A percentile compares a stretch with the other conserved stretches of the same genome.
Conservation (phyloP, 208 protist species). For the Crithidia acanthocephali region DNA sequence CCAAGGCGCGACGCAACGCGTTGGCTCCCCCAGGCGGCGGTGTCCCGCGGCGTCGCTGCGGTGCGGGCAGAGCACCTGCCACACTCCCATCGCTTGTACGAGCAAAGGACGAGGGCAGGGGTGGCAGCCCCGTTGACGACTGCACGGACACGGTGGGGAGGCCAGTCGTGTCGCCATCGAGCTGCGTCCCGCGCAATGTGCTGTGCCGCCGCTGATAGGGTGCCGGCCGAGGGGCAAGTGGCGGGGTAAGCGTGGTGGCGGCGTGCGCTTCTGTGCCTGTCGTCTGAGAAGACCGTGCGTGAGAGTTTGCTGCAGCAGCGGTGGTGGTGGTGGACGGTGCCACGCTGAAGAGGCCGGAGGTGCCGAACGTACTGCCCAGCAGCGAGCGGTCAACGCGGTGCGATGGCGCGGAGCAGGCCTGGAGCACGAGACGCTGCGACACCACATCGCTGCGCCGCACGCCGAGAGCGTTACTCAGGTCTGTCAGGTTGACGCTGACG, state of each 20-base stretch:
- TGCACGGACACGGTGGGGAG: background rate
- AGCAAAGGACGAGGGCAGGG: background rate
- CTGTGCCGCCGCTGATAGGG: conserved; percentile 25
- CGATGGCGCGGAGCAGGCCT: conserved; percentile 24
- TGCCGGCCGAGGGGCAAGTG: background rate
- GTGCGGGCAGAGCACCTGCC: background rate
- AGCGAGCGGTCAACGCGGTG: conserved; percentile 9
- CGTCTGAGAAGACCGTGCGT: too few relatives aligned
- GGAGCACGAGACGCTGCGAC: conserved; percentile 24
- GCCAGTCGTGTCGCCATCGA: background rate
- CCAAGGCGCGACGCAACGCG: conserved; percentile 10
- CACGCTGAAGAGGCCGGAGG: background rate
- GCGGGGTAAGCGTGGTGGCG: background rate
- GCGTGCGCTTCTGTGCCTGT: background rate
- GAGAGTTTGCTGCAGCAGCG: background rate
- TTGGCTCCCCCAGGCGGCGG: conserved; percentile 5
- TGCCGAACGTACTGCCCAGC: conserved; percentile 4
- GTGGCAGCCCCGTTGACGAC: background rate
- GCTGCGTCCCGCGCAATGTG: conserved; percentile 24
- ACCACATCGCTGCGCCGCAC: conserved; percentile 26
- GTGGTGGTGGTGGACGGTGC: background rate
- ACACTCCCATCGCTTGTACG: too few relatives aligned
- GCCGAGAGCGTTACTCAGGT: conserved; percentile 30
- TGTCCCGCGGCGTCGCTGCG: background rate
- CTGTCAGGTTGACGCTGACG: conserved; percentile 25